phyloP scores from a whole-genome alignment of 257 asterid genomes.

The Agastache rugosa region DNA sequence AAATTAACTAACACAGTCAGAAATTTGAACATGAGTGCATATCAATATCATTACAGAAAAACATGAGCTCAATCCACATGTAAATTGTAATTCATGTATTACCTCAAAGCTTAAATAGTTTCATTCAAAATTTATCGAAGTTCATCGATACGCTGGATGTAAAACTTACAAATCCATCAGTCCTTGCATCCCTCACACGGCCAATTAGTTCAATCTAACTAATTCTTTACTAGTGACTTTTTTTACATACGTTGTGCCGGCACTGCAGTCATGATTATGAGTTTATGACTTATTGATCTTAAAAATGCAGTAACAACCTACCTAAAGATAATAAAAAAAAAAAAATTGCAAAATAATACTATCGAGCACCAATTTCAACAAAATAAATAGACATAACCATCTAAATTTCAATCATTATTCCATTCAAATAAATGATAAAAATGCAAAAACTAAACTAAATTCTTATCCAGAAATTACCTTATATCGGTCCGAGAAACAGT shows the following conservation, averaged over 20 bases:
- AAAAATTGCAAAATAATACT: neutral
- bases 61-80: neutral
- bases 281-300: no score
- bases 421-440: neutral
- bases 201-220: neutral
- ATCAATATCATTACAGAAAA: neutral
- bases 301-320: neutral
- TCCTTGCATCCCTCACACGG: neutral
- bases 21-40: neutral
- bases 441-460: neutral
- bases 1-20: neutral
- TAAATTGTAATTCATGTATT: neutral
- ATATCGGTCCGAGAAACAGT: slow-evolving; percentile 9
- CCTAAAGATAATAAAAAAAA: neutral
- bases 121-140: neutral
- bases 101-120: neutral
- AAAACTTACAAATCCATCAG: neutral
- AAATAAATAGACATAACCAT: neutral
- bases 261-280: no score
- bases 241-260: no score
- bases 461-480: slow-evolving; percentile 34
- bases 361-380: neutral
- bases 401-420: neutral
- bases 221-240: neutral
- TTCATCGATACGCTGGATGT: neutral